Conservation (phyloP, 306 rosid species). For the Lathyrus tuberosus region DNA sequence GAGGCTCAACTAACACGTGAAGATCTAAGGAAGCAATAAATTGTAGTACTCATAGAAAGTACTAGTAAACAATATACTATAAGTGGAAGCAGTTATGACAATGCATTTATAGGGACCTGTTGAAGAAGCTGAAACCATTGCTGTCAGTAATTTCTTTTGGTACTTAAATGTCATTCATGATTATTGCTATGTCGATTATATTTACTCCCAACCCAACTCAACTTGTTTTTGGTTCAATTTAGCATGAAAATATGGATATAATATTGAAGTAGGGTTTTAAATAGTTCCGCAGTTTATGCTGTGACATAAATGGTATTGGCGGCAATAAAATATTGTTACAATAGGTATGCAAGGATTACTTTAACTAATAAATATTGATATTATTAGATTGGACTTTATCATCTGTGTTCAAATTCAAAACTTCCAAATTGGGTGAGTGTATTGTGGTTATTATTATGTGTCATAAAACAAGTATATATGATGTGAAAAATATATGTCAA, state of each 20-base stretch:
- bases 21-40: constrained; percentile 41
- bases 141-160: constrained; percentile 17
- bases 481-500: too few species aligned
- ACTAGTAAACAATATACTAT: background rate
- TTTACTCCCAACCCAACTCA: background rate
- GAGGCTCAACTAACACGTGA: constrained; percentile 49
- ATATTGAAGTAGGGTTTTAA: too few species aligned
- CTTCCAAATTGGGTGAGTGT: too few species aligned
- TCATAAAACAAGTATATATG: too few species aligned
- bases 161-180: background rate
- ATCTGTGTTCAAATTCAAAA: too few species aligned
- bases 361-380: too few species aligned
- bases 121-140: constrained; percentile 22
- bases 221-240: background rate
- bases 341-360: too few species aligned
- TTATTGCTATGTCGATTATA: background rate
- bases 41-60: constrained; percentile 1
- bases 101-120: constrained; percentile 41
- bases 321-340: too few species aligned
- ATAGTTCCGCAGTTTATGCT: too few species aligned
- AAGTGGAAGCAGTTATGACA: constrained; percentile 30
- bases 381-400: too few species aligned
- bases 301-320: too few species aligned
- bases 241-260: constrained; percentile 2
- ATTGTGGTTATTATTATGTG: too few species aligned